phyloP scores from a whole-genome alignment of 768 basidiomycete species.

The Rubroboletus satanas region DNA sequence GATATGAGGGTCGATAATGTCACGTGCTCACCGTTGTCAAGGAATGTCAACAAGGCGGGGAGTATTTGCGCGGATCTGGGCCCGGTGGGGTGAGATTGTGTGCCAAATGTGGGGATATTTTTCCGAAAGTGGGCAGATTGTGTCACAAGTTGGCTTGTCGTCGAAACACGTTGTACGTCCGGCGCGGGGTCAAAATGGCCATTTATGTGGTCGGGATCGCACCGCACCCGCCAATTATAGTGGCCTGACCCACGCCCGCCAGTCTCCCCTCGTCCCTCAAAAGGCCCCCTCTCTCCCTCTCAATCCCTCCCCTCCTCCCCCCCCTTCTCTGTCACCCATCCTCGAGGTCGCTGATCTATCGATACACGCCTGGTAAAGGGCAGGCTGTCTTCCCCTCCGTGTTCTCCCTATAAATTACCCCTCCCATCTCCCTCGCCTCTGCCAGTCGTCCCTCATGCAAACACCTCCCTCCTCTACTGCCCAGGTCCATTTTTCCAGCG shows the following conservation, averaged over 20 bases:
- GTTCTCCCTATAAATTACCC: slow-evolving; percentile 26
- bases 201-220: slow-evolving; percentile 50
- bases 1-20: slow-evolving; percentile 9
- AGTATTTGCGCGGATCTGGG: slow-evolving; percentile 24
- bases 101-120: slow-evolving; percentile 11
- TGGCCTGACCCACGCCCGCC: slow-evolving; percentile 42
- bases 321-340: slow-evolving; percentile 25
- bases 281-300: slow-evolving; percentile 31
- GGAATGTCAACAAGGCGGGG: background rate
- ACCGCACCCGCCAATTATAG: slow-evolving; percentile 51
- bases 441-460: slow-evolving; percentile 23
- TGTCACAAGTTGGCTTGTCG: slow-evolving; percentile 39
- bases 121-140: slow-evolving; percentile 21
- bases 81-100: slow-evolving; percentile 8
- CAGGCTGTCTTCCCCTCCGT: slow-evolving; percentile 14
- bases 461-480: slow-evolving; percentile 39
- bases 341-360: slow-evolving; percentile 21
- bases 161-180: slow-evolving; percentile 77
- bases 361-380: slow-evolving; percentile 32
- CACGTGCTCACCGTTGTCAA: slow-evolving; percentile 28
- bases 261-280: slow-evolving; percentile 34
- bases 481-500: slow-evolving; percentile 73
- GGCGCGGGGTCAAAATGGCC: slow-evolving; percentile 57
- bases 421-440: background rate
- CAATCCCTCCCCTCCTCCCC: slow-evolving; percentile 25